Evolutionary conservation across 2,329 filamentous ascomycete species (phyloP), one percentile per base, ranked within the genome.

Genomic region (Fusarium sororula): DNA sequence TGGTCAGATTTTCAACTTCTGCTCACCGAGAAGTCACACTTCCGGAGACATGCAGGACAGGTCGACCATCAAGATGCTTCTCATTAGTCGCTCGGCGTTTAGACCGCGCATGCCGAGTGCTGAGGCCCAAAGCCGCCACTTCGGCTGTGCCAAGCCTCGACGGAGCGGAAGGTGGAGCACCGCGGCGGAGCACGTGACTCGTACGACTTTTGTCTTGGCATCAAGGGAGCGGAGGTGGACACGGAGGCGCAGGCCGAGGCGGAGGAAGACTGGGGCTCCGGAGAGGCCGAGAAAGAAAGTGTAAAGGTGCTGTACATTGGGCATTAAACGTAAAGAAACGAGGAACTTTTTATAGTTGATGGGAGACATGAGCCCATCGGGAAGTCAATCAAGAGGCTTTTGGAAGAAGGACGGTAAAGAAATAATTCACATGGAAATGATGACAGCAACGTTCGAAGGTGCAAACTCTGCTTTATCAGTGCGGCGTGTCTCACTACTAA

Each of bases 121-220:
- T 59, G 62, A 56, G 54, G 30, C 42, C 66, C 58, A 42, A 62
- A n/a, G 63, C 65, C 64, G 57, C 70, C 63, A 73, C 65, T 70
- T 73, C 42, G 47, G 44, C 14, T 63, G 45, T 45, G 66, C 59
- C 58, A 65, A 67, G 64, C 32, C 42, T 65, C 61, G 35, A 65
- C 71, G 66, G 71, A 66, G 72, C 68, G 69, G 73, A 61, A 55
- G 59, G 64, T 61, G 72, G 61, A 38, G 39, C 51, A 30, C 65
- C 65, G 70, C 53, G 45, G 74, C 75, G 75, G 74, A 71, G 66
- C 75, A 77, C 75, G 75, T 77, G 75, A 77, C 72, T 70, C 54
- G 61, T 70, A 69, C 35, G 64, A 72, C 61, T n/a, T 39, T 72
- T 38, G 24, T 54, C 68, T 67, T 66, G 61, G 62, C 57, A 42